Base-by-base conservation (phyloP, 2,329 filamentous ascomycete genomes). In the Diaporthe sp. region DNA sequence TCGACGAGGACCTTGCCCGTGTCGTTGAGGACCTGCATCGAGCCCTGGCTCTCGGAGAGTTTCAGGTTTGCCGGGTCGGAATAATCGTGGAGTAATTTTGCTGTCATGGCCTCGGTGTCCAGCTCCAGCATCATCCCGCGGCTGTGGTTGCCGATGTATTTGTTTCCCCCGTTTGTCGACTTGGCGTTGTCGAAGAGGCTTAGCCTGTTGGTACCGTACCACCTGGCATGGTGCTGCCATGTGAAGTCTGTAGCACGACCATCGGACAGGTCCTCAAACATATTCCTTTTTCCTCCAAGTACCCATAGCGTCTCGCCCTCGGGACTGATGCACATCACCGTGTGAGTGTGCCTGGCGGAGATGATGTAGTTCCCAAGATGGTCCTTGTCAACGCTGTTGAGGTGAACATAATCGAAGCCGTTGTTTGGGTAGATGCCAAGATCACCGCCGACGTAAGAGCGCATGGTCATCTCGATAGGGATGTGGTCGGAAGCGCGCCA, bases 141-240 rank as follows among this genome's bases (percentile, higher is more conserved):
- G 25, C 81, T 78, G 78, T 84, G 84, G 34, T 80, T 76, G 10
- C 74, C 65, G 2, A 79, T 76, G 62, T 70, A 55, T 12, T 44
- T 58, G 73, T 83, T 84, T 31, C 75, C 78, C 0, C 79, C 79
- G 2, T 81, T 83, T 4, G 80, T 76, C 77, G 84, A 81, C 58
- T 77, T 80, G 61, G 85, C 83, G 78, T 86, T 85, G 79, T 85
- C 84, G 74, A 86, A 86, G 68, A 85, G 79, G 72, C 82, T 83
- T 71, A 85, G 78, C 57, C 82, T 81, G 15, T 81, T 79, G 73
- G 80, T 75, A 60, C 79, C 78, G 78, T 80, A 79, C 76, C 84
- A 80, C 31, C 82, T 82, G 8, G 82, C 83, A 70, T 85, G 82
- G 77, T 85, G 84, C 78, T 86, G 84, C 81, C 84, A 85, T 68